phyloP scores from a whole-genome alignment of 2,329 filamentous ascomycete genomes.

The Teratosphaeriaceae sp. region DNA sequence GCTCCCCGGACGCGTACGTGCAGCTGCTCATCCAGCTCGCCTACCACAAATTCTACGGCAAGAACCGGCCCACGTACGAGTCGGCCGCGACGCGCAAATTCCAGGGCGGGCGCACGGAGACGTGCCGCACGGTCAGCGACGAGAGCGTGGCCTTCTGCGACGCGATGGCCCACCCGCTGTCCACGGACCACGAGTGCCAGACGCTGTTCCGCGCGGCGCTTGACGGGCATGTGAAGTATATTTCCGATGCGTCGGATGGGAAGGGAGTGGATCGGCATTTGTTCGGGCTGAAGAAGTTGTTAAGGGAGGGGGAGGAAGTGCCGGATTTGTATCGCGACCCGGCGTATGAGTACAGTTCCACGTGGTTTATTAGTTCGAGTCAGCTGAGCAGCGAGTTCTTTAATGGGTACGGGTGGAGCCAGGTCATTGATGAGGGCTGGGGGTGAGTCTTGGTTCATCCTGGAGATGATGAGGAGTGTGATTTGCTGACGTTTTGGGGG shows the following conservation, averaged over 20 bases:
- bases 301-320: slow-evolving; percentile 71
- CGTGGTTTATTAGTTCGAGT: slow-evolving; percentile 83
- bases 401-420: slow-evolving; percentile 98
- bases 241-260: slow-evolving; percentile 78
- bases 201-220: slow-evolving; percentile 77
- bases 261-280: slow-evolving; percentile 93
- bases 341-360: slow-evolving; percentile 72
- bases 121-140: slow-evolving; percentile 85
- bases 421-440: slow-evolving; percentile 93
- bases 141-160: slow-evolving; percentile 86
- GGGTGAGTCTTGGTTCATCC: slow-evolving; percentile 42
- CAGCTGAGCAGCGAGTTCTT: slow-evolving; percentile 96
- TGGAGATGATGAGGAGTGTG: background rate
- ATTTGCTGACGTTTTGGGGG: slow-evolving; percentile 18
- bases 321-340: slow-evolving; percentile 84
- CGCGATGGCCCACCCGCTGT: slow-evolving; percentile 66
- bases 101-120: slow-evolving; percentile 94
- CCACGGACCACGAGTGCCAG: slow-evolving; percentile 58
- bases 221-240: slow-evolving; percentile 81
- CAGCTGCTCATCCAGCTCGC: slow-evolving; percentile 98
- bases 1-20: slow-evolving; percentile 93
- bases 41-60: slow-evolving; percentile 98
- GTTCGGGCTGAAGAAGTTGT: slow-evolving; percentile 91
- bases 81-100: slow-evolving; percentile 91
- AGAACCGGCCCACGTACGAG: slow-evolving; percentile 96